Conservation (phyloP, 306 rosid genomes). For the Abrus pulchellus region DNA sequence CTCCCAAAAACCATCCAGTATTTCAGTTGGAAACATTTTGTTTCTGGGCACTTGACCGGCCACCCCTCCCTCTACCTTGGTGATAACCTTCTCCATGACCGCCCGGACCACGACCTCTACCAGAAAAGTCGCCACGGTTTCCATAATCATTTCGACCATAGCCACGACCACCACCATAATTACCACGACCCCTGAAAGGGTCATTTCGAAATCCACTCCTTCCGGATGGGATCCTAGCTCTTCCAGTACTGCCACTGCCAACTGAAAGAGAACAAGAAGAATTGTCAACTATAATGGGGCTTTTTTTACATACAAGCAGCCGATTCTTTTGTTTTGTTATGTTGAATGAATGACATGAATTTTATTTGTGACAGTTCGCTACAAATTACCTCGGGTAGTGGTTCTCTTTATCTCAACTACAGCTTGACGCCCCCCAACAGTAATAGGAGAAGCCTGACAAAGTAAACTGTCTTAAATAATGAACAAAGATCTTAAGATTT, state of each 20-base stretch:
- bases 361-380: neutral
- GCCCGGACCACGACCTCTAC: constrained; percentile 58
- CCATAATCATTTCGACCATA: constrained; percentile 63
- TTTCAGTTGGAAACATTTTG: constrained; percentile 53
- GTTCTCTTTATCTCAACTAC: constrained; percentile 75
- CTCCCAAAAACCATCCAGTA: constrained; percentile 6
- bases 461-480: constrained; percentile 31
- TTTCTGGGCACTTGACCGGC: constrained; percentile 55
- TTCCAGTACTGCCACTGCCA: constrained; percentile 55
- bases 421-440: constrained; percentile 61
- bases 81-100: constrained; percentile 60
- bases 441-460: constrained; percentile 76
- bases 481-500: neutral
- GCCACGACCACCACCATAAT: constrained; percentile 59
- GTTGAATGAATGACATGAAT: constrained; percentile 30
- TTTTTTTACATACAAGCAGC: constrained; percentile 8
- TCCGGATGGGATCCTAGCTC: constrained; percentile 61
- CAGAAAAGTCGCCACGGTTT: constrained; percentile 62
- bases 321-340: neutral
- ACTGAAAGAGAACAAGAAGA: constrained; percentile 52
- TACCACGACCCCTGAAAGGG: constrained; percentile 69
- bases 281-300: constrained; percentile 38
- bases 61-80: constrained; percentile 72
- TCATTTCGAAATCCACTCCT: constrained; percentile 68
- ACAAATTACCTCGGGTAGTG: constrained; percentile 68